Percentiles rank a stretch among this genome's conserved stretches.
phyloP scores from a whole-genome alignment of 768 basidiomycete species.

The Kwoniella pini region DNA sequence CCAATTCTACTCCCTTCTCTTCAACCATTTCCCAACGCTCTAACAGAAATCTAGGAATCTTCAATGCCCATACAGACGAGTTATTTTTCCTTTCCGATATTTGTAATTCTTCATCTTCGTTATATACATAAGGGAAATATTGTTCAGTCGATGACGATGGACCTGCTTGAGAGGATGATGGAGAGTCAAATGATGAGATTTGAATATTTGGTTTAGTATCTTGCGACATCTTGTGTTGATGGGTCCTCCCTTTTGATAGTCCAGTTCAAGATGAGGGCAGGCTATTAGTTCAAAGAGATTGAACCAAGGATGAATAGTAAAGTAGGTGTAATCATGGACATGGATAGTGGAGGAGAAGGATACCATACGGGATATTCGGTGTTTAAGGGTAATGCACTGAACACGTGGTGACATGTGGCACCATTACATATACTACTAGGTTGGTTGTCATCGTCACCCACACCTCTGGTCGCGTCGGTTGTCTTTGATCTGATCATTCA shows the following conservation, averaged over 20 bases:
- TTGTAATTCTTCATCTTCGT: constrained; percentile 21
- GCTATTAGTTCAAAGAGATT: too few species aligned
- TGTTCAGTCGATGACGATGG: background rate
- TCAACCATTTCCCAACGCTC: constrained; percentile 79
- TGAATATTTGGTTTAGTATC: constrained; percentile 26
- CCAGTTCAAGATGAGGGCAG: background rate
- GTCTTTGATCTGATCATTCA: too few species aligned
- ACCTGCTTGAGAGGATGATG: background rate
- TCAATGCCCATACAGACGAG: constrained; percentile 38
- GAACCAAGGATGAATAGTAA: too few species aligned
- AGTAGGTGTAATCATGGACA: too few species aligned
- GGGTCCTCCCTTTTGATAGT: background rate
- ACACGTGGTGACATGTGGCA: too few species aligned
- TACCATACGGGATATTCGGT: too few species aligned
- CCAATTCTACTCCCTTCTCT: constrained; percentile 75
- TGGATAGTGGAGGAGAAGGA: constrained; percentile 5
- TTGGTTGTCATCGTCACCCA: too few species aligned
- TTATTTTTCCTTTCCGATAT: constrained; percentile 13
- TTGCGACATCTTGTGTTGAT: background rate
- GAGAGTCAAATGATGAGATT: background rate
- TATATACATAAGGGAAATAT: constrained; percentile 2
- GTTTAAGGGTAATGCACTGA: too few species aligned
- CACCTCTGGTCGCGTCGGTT: too few species aligned
- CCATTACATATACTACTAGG: too few species aligned
- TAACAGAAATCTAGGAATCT: constrained; percentile 82